These are phyloP conservation scores for Hypoxylon fuscum DNA, from an alignment of 495 filamentous ascomycete genomes.

Conservation along the genomic window DNA sequence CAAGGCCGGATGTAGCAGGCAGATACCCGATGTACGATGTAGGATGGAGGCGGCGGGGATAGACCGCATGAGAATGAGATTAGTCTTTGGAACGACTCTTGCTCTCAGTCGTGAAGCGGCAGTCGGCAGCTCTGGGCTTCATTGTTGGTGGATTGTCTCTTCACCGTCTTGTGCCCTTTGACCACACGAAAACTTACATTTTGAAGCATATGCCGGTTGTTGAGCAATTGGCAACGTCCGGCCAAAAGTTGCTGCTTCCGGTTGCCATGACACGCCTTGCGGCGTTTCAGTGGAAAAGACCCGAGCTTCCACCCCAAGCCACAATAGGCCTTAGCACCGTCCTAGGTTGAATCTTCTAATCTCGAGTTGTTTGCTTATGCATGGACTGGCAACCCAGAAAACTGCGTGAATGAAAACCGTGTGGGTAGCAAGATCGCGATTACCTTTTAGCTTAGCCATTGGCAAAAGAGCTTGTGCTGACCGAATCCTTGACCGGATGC, in stretches of 20 bases:
- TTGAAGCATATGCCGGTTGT: conserved; percentile 12
- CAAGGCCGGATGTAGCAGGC: conserved; percentile 18
- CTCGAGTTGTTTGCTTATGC: conserved; percentile 18
- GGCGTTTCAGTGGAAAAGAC: conserved; percentile 1
- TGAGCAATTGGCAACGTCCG: too few species aligned
- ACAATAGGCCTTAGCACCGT: conserved; percentile 12
- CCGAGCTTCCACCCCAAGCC: conserved; percentile 15
- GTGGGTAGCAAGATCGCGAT: conserved; percentile 22
- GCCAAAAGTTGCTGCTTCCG: conserved; percentile 8
- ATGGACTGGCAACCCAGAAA: conserved; percentile 22
- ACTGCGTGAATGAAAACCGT: conserved; percentile 22
- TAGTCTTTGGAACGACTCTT: neutral
- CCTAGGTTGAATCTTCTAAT: conserved; percentile 20
- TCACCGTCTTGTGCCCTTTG: neutral
- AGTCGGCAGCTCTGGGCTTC: conserved; percentile 11
- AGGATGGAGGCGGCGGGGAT: neutral
- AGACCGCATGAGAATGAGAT: conserved; percentile 11
- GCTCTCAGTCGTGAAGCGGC: conserved; percentile 3
- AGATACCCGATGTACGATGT: conserved; percentile 21
- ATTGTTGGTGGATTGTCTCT: conserved; percentile 11
- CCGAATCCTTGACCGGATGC: conserved; percentile 38
- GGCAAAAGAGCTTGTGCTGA: conserved; percentile 26
- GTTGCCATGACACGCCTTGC: neutral
- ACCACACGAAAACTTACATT: conserved; percentile 5
- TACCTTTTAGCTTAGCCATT: conserved; percentile 13